phyloP scores from a whole-genome alignment of 202 grass and related monocot species.

The Schoenoplectus tabernaemontani region DNA sequence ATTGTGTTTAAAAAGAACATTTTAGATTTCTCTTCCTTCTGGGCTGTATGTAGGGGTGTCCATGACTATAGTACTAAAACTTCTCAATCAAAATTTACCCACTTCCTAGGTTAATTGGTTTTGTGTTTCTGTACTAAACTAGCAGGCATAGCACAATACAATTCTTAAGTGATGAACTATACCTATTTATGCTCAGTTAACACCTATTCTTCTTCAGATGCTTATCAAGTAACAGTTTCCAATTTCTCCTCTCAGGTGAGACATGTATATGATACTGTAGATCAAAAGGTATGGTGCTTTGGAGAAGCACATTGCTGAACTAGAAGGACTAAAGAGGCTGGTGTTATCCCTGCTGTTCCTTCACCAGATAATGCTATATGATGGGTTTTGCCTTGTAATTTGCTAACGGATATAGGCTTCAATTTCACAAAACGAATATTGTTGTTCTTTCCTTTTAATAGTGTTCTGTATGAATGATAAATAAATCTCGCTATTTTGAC shows the following conservation, averaged over 20 bases:
- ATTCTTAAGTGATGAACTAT: neutral
- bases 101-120: neutral
- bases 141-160: neutral
- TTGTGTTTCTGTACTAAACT: neutral
- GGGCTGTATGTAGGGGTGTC: neutral
- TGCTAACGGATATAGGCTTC: slow-evolving; percentile 25
- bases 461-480: neutral
- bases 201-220: neutral
- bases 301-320: slow-evolving; percentile 40
- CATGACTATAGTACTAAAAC: neutral
- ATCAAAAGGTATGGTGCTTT: slow-evolving; percentile 36
- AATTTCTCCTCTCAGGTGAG: slow-evolving; percentile 31
- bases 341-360: slow-evolving; percentile 4
- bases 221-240: neutral
- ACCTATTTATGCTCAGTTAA: neutral
- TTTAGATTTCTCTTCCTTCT: neutral
- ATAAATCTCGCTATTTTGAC: neutral
- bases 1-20: neutral
- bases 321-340: slow-evolving; percentile 38
- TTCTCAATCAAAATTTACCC: neutral
- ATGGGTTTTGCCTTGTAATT: slow-evolving; percentile 24
- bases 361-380: slow-evolving; percentile 24
- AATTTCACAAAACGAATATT: slow-evolving; percentile 9
- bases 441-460: neutral
- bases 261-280: slow-evolving; percentile 32